Evolutionary conservation across 768 basidiomycete genomes (phyloP).

Genomic region (Hemileccinum impolitum): DNA sequence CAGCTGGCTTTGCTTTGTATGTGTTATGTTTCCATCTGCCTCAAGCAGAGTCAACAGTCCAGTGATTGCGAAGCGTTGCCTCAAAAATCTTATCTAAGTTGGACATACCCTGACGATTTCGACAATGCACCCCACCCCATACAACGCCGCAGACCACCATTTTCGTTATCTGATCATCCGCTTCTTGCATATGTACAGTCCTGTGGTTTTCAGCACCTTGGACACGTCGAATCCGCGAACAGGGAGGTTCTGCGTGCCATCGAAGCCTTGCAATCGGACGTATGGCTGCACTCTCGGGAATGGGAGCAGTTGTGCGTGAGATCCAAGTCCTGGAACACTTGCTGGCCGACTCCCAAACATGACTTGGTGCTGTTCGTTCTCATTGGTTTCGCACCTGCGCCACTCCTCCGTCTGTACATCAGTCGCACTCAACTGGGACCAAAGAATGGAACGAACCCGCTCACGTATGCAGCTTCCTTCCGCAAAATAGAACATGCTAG

Average conservation of each 20-base stretch:
- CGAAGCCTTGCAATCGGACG: neutral
- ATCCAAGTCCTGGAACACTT: neutral
- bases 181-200: constrained; percentile 5
- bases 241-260: neutral
- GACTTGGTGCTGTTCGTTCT: constrained; percentile 1
- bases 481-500: neutral
- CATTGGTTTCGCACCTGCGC: neutral
- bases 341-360: neutral
- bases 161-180: neutral
- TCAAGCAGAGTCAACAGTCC: neutral
- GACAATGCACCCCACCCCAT: neutral
- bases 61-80: too few species aligned
- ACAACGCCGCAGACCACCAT: neutral
- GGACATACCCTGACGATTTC: neutral
- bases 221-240: neutral
- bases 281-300: neutral
- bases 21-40: constrained; percentile 1
- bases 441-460: constrained; percentile 3
- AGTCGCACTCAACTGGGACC: neutral
- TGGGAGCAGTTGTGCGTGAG: constrained; percentile 3
- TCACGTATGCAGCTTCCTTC: neutral
- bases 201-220: constrained; percentile 4
- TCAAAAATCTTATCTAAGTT: neutral
- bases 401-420: neutral
- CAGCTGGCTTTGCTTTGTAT: constrained; percentile 7